Evolutionary conservation across 2,329 filamentous ascomycete genomes (phyloP), one percentile per base, ranked within the genome.

Genomic region (Alternaria ventricosa): DNA sequence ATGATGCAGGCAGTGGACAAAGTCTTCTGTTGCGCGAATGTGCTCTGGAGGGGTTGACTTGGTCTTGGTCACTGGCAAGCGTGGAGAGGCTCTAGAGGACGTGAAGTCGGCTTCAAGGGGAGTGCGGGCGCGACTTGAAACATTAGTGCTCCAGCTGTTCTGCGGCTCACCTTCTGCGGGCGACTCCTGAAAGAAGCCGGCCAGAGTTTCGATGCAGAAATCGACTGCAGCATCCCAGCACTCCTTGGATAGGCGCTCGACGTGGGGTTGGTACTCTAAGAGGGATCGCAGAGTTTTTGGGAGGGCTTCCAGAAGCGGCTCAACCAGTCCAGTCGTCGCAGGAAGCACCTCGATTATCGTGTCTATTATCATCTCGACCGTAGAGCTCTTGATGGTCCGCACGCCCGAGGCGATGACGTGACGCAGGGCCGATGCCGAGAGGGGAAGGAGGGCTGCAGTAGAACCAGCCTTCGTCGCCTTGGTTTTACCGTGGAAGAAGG

Each of bases 331-430:
- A 57, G 89, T 87, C 1, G 85, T 79, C 15, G 84, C 86, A 2
- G 89, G 87, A 4, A 97, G 84, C 18, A 89, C 88, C 68, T 97
- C 89, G 4, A 88, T 90, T 64, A 98, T 90, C 79, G 97, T 94
- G 67, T 93, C 89, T 67, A 97, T 84, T 15, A 97, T 83, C 6
- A 91, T 88, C 70, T 90, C 87, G n/a, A 95, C 84, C 0, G 94
- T 95, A 77, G 93, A 96, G 63, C 85, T 84, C 73, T 89, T 91
- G 66, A 98, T 80, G 64, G 87, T 90, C 20, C 85, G 81, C 30
- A 90, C 84, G 22, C 92, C 91, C 57, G 90, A 87, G 67, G 91
- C 89, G 51, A 96, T 86, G 23, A 91, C 87, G 25, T 90, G 84
- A 57, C 93, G 90, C 60, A 98, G 81, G 8, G 90, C 90, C 50